Percentiles rank a stretch among this genome's conserved stretches.
These are phyloP conservation scores for Eucalyptus microcorys DNA, from an alignment of 345 rosid genomes.

Conservation along the genomic window DNA sequence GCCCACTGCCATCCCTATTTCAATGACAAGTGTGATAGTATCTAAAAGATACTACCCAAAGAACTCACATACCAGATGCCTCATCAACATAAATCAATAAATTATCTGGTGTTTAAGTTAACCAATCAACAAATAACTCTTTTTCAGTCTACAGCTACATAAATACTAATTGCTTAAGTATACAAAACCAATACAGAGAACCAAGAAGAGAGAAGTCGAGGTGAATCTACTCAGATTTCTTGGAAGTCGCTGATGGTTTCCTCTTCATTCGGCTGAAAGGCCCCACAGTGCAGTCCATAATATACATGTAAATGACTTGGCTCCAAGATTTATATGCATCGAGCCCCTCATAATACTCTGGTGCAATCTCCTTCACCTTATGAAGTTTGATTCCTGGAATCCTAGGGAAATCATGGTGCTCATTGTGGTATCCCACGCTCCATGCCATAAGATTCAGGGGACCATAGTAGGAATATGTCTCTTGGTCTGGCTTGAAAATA, in stretches of 20 bases:
- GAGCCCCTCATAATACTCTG: slow-evolving; percentile 54
- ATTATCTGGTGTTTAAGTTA: background rate
- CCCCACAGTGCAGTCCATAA: slow-evolving; percentile 55
- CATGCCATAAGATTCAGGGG: slow-evolving; percentile 71
- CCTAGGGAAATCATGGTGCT: slow-evolving; percentile 92
- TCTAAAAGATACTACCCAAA: background rate
- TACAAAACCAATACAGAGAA: background rate
- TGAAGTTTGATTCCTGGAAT: slow-evolving; percentile 72
- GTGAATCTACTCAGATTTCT: slow-evolving; percentile 42
- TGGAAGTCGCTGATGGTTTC: slow-evolving; percentile 16
- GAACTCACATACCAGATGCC: background rate
- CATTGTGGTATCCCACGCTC: slow-evolving; percentile 87
- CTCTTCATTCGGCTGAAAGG: slow-evolving; percentile 91
- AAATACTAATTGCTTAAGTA: slow-evolving; percentile 1
- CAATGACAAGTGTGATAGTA: background rate
- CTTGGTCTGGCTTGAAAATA: slow-evolving; percentile 69
- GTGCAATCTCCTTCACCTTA: slow-evolving; percentile 80
- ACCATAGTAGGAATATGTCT: slow-evolving; percentile 84
- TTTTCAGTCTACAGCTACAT: background rate
- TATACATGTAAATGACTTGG: slow-evolving; percentile 80
- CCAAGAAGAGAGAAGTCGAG: background rate
- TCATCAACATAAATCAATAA: background rate
- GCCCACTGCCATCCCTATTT: background rate
- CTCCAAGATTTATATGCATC: slow-evolving; percentile 70
- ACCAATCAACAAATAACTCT: background rate